Evolutionary conservation across 2,329 filamentous ascomycete species (phyloP).

Genomic region (Ceratocystis alfenasii): DNA sequence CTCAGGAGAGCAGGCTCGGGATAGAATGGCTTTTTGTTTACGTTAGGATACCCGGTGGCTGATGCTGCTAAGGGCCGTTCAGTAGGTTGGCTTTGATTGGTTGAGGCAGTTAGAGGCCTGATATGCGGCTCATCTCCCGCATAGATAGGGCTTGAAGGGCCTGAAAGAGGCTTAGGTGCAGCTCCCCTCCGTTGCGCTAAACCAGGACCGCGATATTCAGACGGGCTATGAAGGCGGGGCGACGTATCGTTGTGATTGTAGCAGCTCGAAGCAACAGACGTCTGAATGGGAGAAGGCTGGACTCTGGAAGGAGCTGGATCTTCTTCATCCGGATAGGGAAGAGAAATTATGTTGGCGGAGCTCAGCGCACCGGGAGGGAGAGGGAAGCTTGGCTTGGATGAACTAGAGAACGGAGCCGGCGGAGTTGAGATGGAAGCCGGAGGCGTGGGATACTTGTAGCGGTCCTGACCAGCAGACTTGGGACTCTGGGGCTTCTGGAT

Average conservation of each 20-base stretch:
- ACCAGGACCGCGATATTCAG: slow-evolving; percentile 47
- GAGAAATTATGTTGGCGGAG: slow-evolving; percentile 44
- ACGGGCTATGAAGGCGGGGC: slow-evolving; percentile 43
- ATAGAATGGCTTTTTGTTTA: slow-evolving; percentile 47
- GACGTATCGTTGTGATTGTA: slow-evolving; percentile 39
- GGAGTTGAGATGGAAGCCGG: slow-evolving; percentile 30
- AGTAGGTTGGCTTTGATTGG: slow-evolving; percentile 31
- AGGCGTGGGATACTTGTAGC: slow-evolving; percentile 42
- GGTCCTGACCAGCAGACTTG: slow-evolving; percentile 34
- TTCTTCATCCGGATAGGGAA: slow-evolving; percentile 65
- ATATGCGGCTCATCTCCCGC: slow-evolving; percentile 75
- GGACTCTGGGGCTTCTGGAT: slow-evolving; percentile 70
- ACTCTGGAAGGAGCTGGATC: slow-evolving; percentile 32
- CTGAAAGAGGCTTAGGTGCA: slow-evolving; percentile 70
- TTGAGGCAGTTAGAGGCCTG: slow-evolving; percentile 41
- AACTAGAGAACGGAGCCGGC: slow-evolving; percentile 32
- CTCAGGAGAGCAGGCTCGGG: slow-evolving; percentile 38
- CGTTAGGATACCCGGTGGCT: slow-evolving; percentile 28
- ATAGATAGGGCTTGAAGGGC: slow-evolving; percentile 63
- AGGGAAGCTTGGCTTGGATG: slow-evolving; percentile 47
- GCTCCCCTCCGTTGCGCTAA: slow-evolving; percentile 73
- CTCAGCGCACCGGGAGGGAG: slow-evolving; percentile 58
- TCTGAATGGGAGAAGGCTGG: slow-evolving; percentile 29
- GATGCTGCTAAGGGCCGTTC: slow-evolving; percentile 7
- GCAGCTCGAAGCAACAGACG: slow-evolving; percentile 35